Evolutionary conservation across 1,284 basidiomycete genomes (phyloP).

Genomic region (Ustilago xerochloae): DNA sequence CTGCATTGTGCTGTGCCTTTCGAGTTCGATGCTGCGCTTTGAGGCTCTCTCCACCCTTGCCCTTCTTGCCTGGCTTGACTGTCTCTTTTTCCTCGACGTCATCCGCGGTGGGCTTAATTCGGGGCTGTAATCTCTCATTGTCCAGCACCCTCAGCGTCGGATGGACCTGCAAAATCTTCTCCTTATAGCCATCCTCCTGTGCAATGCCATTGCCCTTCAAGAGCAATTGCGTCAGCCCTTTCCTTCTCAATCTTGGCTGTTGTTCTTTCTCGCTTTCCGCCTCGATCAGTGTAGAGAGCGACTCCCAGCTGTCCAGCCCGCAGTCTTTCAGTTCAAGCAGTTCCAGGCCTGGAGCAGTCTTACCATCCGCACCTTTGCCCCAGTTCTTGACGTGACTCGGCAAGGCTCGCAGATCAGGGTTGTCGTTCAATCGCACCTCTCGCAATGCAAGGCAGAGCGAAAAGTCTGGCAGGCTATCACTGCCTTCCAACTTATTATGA

Average conservation of each 20-base stretch:
- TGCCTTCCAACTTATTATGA: conserved; percentile 53
- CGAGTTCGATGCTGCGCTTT: not conserved
- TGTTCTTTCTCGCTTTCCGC: conserved; percentile 8
- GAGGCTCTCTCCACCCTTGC: not conserved
- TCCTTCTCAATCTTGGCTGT: conserved; percentile 30
- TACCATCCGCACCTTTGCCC: conserved; percentile 60
- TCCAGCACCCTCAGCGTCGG: conserved; percentile 54
- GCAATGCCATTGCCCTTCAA: conserved; percentile 58
- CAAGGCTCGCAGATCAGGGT: conserved; percentile 34
- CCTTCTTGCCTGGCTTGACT: not conserved
- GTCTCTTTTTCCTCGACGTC: conserved; percentile 4
- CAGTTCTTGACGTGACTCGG: conserved; percentile 54
- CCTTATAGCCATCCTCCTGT: conserved; percentile 30
- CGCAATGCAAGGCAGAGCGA: conserved; percentile 53
- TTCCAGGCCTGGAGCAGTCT: conserved; percentile 54
- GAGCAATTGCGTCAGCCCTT: conserved; percentile 53
- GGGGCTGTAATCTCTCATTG: conserved; percentile 43
- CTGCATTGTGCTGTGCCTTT: not conserved
- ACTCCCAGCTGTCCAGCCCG: conserved; percentile 50
- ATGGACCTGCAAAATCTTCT: conserved; percentile 39
- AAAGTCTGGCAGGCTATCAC: conserved; percentile 57
- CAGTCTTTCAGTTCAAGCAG: conserved; percentile 61
- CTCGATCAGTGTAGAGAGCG: conserved; percentile 38
- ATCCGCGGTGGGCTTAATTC: conserved; percentile 14
- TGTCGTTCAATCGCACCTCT: conserved; percentile 61